A percentile compares a stretch with the other conserved stretches of the same genome.
These are phyloP conservation scores for Coccomyxa sp. DNA, from an alignment of 139 green algal genomes.

Conservation along the genomic window DNA sequence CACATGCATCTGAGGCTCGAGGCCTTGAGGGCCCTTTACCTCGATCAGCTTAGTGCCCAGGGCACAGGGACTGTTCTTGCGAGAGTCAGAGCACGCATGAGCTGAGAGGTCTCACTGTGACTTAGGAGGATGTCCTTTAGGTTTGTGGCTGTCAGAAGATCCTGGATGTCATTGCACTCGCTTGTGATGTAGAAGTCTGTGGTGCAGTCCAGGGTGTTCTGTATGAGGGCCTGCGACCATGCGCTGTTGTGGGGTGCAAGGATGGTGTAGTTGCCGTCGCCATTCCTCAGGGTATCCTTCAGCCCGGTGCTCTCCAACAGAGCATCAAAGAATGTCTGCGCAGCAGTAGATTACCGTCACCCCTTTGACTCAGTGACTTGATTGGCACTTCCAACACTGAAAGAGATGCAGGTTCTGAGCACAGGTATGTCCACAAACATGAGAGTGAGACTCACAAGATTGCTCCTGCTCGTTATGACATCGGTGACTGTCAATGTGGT, in stretches of 20 bases:
- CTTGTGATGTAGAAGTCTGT: neutral
- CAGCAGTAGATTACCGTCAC: too few species aligned
- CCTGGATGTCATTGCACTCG: neutral
- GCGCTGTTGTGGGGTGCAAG: slow-evolving; percentile 9
- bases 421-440: too few species aligned
- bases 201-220: neutral
- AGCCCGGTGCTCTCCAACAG: neutral
- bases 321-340: neutral
- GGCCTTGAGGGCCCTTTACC: neutral
- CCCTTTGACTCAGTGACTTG: too few species aligned
- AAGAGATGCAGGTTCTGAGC: too few species aligned
- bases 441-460: too few species aligned
- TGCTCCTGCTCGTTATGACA: too few species aligned
- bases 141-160: slow-evolving; percentile 3
- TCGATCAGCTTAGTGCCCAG: too few species aligned
- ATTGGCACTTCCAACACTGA: too few species aligned
- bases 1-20: neutral
- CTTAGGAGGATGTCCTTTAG: slow-evolving; percentile 8
- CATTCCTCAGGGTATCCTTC: neutral
- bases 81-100: neutral
- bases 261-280: slow-evolving; percentile 2
- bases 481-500: too few species aligned
- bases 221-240: neutral
- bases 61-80: neutral
- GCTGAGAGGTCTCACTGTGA: slow-evolving; percentile 7